phyloP scores from a whole-genome alignment of 1,284 basidiomycete species.

The Hortiboletus rubellus region DNA sequence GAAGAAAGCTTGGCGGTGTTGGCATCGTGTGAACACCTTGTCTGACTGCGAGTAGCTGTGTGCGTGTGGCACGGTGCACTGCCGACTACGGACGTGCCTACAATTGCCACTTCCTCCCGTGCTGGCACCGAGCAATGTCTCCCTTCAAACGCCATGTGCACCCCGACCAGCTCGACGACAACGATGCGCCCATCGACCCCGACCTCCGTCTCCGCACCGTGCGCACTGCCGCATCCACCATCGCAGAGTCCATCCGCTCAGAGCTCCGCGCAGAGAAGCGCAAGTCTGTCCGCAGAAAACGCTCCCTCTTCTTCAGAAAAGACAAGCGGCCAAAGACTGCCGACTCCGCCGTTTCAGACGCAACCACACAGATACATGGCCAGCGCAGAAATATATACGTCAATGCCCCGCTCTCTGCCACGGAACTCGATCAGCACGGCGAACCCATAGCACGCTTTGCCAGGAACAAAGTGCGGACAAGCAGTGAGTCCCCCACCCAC shows the following conservation, averaged over 20 bases:
- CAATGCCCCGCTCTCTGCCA: slow-evolving; percentile 64
- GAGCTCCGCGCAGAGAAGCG: slow-evolving; percentile 71
- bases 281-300: slow-evolving; percentile 50
- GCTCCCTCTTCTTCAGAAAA: slow-evolving; percentile 59
- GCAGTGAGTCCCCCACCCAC: slow-evolving; percentile 58
- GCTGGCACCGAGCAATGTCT: slow-evolving; percentile 24
- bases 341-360: slow-evolving; percentile 25
- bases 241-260: slow-evolving; percentile 80
- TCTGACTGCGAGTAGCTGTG: too few relatives aligned
- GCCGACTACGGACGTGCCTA: too few relatives aligned
- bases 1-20: too few relatives aligned
- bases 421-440: slow-evolving; percentile 68
- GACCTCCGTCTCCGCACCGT: slow-evolving; percentile 85
- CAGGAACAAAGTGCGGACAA: slow-evolving; percentile 94
- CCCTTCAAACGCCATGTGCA: slow-evolving; percentile 33
- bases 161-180: slow-evolving; percentile 45
- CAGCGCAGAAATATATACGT: slow-evolving; percentile 78
- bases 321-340: slow-evolving; percentile 47
- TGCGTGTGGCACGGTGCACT: too few relatives aligned
- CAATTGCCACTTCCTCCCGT: background rate
- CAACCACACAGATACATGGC: slow-evolving; percentile 45
- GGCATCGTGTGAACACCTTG: too few relatives aligned
- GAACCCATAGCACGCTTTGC: slow-evolving; percentile 80
- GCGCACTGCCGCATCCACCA: slow-evolving; percentile 83
- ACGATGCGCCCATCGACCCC: slow-evolving; percentile 68